These are phyloP conservation scores for Cutaneotrichosporon sp. DNA, from an alignment of 1,284 basidiomycete genomes.

Conservation along the genomic window DNA sequence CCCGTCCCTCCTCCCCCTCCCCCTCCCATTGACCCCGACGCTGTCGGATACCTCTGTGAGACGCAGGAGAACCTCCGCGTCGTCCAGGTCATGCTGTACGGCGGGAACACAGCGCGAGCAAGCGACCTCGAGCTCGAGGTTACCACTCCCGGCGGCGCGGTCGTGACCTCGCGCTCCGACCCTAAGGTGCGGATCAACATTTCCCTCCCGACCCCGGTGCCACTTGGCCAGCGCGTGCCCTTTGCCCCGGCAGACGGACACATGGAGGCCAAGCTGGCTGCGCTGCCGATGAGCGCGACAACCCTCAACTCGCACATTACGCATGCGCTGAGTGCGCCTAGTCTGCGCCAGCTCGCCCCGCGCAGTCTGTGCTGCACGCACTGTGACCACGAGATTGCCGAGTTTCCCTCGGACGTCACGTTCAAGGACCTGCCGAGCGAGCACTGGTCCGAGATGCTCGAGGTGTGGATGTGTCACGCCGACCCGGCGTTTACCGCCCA, in stretches of 20 bases:
- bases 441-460: constrained; percentile 94
- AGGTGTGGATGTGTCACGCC: constrained; percentile 96
- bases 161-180: constrained; percentile 64
- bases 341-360: constrained; percentile 41
- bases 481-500: constrained; percentile 77
- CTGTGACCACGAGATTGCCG: constrained; percentile 67
- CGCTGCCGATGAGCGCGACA: constrained; percentile 43
- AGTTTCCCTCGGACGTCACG: constrained; percentile 59
- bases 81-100: constrained; percentile 63
- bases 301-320: constrained; percentile 36
- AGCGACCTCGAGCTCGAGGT: constrained; percentile 36
- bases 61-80: constrained; percentile 76
- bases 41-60: constrained; percentile 67
- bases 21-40: constrained; percentile 7
- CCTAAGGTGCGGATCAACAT: constrained; percentile 61
- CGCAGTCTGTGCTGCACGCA: constrained; percentile 41
- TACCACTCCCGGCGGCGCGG: constrained; percentile 58
- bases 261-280: constrained; percentile 65
- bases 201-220: constrained; percentile 64
- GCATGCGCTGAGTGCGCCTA: constrained; percentile 40
- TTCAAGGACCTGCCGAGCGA: constrained; percentile 89
- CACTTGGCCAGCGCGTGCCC: constrained; percentile 56
- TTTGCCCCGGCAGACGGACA: constrained; percentile 53
- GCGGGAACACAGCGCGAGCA: constrained; percentile 29
- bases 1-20: background rate